Evolutionary conservation across 306 rosid genomes (phyloP).

Genomic region (Pterocarpus santalinus): DNA sequence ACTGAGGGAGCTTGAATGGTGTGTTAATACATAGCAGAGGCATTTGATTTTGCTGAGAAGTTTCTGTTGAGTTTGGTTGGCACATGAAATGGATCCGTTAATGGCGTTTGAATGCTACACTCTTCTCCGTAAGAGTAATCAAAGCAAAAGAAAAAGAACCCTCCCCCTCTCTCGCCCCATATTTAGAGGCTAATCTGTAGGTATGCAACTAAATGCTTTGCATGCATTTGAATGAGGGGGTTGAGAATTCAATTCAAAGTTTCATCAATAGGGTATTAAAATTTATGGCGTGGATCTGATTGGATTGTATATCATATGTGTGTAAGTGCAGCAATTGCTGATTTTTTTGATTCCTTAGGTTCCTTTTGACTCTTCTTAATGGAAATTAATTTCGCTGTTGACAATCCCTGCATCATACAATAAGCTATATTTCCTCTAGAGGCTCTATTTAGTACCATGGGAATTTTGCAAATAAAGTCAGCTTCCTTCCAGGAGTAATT

Average conservation of each 20-base stretch:
- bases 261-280: slow-evolving; percentile 55
- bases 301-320: slow-evolving; percentile 29
- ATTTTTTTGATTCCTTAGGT: not conserved
- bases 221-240: slow-evolving; percentile 70
- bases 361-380: slow-evolving; percentile 34
- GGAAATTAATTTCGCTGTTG: slow-evolving; percentile 28
- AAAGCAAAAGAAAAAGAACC: slow-evolving; percentile 42
- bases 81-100: slow-evolving; percentile 68
- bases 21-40: slow-evolving; percentile 47
- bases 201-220: slow-evolving; percentile 69
- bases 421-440: not conserved
- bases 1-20: slow-evolving; percentile 38
- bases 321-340: slow-evolving; percentile 37
- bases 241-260: slow-evolving; percentile 69
- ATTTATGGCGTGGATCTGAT: slow-evolving; percentile 56
- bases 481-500: slow-evolving; percentile 13
- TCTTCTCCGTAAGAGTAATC: slow-evolving; percentile 56
- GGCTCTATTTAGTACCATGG: slow-evolving; percentile 13
- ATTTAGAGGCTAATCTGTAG: slow-evolving; percentile 63
- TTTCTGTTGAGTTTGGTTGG: slow-evolving; percentile 67
- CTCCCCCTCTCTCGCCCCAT: slow-evolving; percentile 48
- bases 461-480: slow-evolving; percentile 22
- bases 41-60: slow-evolving; percentile 59
- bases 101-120: slow-evolving; percentile 65
- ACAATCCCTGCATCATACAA: not conserved